Evolutionary conservation across 2,329 filamentous ascomycete species (phyloP).

Genomic region (Ramichloridium luteum): DNA sequence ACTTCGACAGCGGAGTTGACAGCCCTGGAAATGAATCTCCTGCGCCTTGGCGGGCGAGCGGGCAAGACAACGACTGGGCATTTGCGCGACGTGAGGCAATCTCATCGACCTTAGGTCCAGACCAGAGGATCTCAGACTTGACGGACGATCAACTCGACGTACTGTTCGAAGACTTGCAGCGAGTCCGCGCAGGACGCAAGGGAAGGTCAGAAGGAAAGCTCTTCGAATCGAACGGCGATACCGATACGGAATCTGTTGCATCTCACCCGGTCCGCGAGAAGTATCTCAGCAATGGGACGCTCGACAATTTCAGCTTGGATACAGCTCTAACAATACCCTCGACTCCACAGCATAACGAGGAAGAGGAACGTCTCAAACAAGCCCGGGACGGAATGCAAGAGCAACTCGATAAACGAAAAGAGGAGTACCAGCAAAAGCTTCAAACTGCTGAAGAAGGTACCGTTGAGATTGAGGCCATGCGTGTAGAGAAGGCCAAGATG

Average conservation of each 20-base stretch:
- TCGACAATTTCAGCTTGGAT: slow-evolving; percentile 93
- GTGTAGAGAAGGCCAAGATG: slow-evolving; percentile 72
- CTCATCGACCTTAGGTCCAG: slow-evolving; percentile 72
- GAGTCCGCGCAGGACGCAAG: slow-evolving; percentile 72
- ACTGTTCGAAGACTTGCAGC: slow-evolving; percentile 86
- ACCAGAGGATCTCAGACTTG: slow-evolving; percentile 80
- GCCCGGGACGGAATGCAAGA: slow-evolving; percentile 72
- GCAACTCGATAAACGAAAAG: slow-evolving; percentile 72
- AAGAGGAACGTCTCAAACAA: slow-evolving; percentile 62
- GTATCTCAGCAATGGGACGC: slow-evolving; percentile 78
- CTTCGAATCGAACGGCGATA: slow-evolving; percentile 41
- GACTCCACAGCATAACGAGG: slow-evolving; percentile 73
- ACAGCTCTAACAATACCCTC: slow-evolving; percentile 90
- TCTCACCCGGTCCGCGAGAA: slow-evolving; percentile 73
- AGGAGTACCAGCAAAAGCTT: slow-evolving; percentile 67
- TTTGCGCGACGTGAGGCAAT: slow-evolving; percentile 90
- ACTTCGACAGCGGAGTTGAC: slow-evolving; percentile 57
- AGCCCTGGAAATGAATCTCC: slow-evolving; percentile 72
- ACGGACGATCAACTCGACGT: slow-evolving; percentile 91
- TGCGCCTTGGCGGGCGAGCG: slow-evolving; percentile 43
- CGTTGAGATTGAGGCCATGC: slow-evolving; percentile 71
- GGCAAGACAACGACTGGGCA: slow-evolving; percentile 85
- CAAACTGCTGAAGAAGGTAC: slow-evolving; percentile 62
- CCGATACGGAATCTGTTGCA: slow-evolving; percentile 78
- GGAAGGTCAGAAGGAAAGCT: slow-evolving; percentile 46